Evolutionary conservation across 768 basidiomycete genomes (phyloP).

Genomic region (Strobilomyces confusus): DNA sequence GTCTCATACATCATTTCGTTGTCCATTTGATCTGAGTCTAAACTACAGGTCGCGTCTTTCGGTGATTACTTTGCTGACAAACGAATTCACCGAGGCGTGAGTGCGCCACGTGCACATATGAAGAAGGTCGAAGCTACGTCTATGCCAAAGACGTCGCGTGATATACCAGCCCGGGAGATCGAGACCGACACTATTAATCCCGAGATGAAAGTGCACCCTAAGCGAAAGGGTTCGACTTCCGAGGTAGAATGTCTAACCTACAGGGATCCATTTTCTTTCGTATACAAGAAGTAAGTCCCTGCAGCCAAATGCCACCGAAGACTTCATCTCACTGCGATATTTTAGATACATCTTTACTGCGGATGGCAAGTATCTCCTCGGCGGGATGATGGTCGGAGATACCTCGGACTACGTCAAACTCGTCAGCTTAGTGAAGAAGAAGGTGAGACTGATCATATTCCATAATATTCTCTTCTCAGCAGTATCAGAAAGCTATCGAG

Average conservation of each 20-base stretch:
- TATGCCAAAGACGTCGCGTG: neutral
- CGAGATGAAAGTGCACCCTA: neutral
- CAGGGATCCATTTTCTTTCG: conserved; percentile 64
- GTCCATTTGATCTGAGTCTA: neutral
- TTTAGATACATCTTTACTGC: conserved; percentile 60
- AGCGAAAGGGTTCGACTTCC: neutral
- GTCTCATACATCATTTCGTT: conserved; percentile 4
- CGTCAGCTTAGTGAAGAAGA: conserved; percentile 67
- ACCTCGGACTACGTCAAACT: conserved; percentile 65
- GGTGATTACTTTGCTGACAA: conserved; percentile 71
- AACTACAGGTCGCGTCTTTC: conserved; percentile 53
- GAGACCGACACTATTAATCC: conserved; percentile 21
- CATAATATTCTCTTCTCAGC: neutral
- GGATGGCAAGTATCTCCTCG: conserved; percentile 68
- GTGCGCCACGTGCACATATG: neutral
- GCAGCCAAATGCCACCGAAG: neutral
- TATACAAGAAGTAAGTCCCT: conserved; percentile 57
- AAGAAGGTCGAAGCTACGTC: neutral
- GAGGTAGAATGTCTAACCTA: conserved; percentile 51
- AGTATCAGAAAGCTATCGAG: conserved; percentile 55
- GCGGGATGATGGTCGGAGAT: conserved; percentile 81
- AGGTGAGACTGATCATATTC: conserved; percentile 27
- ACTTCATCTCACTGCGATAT: neutral
- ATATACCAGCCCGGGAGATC: neutral
- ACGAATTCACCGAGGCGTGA: conserved; percentile 17